Evolutionary conservation across 129 eudicot species (phyloP).

Genomic region (Helianthus annuus): DNA sequence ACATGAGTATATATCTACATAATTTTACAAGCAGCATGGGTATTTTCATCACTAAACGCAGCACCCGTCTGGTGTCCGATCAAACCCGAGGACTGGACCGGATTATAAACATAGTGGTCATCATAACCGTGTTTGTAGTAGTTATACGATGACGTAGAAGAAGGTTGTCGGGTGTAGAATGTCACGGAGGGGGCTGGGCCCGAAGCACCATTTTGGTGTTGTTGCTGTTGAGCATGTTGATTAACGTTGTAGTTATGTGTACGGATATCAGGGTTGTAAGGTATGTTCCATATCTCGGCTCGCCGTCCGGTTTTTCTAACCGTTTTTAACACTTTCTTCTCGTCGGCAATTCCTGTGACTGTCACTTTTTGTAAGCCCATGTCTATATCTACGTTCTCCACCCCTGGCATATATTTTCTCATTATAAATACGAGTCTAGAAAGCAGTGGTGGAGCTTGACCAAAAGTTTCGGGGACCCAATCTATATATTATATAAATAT

Average conservation of each 20-base stretch:
- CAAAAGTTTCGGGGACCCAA: too few species aligned
- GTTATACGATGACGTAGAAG: constrained; percentile 62
- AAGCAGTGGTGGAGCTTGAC: too few species aligned
- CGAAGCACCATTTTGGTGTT: constrained; percentile 30
- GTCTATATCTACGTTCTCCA: constrained; percentile 69
- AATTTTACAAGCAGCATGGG: constrained; percentile 58
- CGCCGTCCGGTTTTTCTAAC: constrained; percentile 67
- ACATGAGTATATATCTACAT: constrained; percentile 7
- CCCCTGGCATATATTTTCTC: constrained; percentile 38
- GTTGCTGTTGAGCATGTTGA: constrained; percentile 36
- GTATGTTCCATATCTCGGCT: constrained; percentile 80
- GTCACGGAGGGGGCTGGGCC: constrained; percentile 29
- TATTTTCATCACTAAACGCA: constrained; percentile 78
- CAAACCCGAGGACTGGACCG: constrained; percentile 25
- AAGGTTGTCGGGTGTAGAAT: constrained; percentile 36
- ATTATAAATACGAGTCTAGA: too few species aligned
- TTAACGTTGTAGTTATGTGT: constrained; percentile 42
- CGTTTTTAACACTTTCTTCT: constrained; percentile 63
- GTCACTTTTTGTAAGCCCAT: constrained; percentile 81
- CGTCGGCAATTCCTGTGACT: constrained; percentile 59
- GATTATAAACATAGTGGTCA: constrained; percentile 26
- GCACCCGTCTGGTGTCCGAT: constrained; percentile 66
- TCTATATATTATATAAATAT: too few species aligned
- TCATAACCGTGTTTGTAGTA: constrained; percentile 83
- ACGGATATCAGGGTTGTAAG: constrained; percentile 62